Evolutionary conservation across 805 yeast species (phyloP).

Genomic region (Teunomyces kruisii): DNA sequence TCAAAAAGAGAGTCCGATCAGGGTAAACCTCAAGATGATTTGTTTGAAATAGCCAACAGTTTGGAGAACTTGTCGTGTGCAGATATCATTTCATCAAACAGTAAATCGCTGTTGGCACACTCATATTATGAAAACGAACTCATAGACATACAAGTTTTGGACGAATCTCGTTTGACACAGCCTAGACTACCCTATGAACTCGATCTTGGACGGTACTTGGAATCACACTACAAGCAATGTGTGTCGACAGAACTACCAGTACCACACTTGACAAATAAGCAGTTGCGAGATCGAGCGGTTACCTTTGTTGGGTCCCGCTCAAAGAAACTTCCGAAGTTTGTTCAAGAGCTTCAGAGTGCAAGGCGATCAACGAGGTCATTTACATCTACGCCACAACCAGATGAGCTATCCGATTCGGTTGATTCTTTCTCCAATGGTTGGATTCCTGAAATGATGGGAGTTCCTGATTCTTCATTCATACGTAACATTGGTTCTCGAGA

Average conservation of each 20-base stretch:
- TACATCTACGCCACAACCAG: conserved; percentile 3
- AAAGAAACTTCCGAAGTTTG: conserved; percentile 29
- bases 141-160: conserved; percentile 31
- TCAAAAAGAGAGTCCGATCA: background rate
- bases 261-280: conserved; percentile 8
- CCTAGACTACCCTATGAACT: conserved; percentile 38
- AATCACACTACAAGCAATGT: background rate
- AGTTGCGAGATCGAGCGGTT: conserved; percentile 8
- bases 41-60: conserved; percentile 6
- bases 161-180: conserved; percentile 28
- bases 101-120: conserved; percentile 27
- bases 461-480: conserved; percentile 35
- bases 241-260: background rate
- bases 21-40: conserved; percentile 3
- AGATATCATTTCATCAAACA: conserved; percentile 27
- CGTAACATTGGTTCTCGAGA: conserved; percentile 22
- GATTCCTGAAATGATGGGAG: conserved; percentile 24
- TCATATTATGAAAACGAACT: conserved; percentile 33
- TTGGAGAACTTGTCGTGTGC: conserved; percentile 27
- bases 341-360: conserved; percentile 21
- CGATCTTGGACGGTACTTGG: conserved; percentile 26
- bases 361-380: conserved; percentile 20
- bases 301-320: conserved; percentile 36
- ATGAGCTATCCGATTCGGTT: background rate
- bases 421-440: conserved; percentile 7